Base-by-base conservation (phyloP, 768 basidiomycete species). In the Lentinula sp. region DNA sequence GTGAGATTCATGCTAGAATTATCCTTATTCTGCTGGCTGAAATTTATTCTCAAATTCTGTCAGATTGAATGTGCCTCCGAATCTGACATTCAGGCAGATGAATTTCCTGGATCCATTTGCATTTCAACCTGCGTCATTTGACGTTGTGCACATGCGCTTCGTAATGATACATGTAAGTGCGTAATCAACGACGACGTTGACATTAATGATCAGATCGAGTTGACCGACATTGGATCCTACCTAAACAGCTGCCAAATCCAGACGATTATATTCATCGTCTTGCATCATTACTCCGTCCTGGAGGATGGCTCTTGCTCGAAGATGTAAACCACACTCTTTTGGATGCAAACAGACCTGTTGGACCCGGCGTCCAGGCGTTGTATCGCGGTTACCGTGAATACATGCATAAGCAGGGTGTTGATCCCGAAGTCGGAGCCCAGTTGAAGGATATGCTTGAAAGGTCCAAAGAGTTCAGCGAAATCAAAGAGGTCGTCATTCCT, bases 61-160 rank as follows among this genome's bases (percentile, higher is more conserved):
- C 32, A 56, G 55, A 37, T 39, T 56, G 18, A 41, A 18, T 6
- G 4, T 18, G 8, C 55, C 41, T 5, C 13, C 55, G 6, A 56
- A 56, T 28, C 5, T 56, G 12, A 43, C 23, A 23, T 43, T 23
- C 55, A 56, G 15, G 23, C 37, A 43, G 23, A 56, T 56, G 55
- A 56, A 56, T 39, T 56, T 56, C 16, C 23, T 56, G 15, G 55
- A 56, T 15, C 55, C 55, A 2, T 56, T 56, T 32, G 35, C 55
- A 28, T 56, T 56, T n/a, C 23, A 9, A n/a, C 55, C 55, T 15
- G 55, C 2, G 6, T 12, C 23, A 15, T 56, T 56, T 32, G 55
- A 56, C 15, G 55, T 56, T 41, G 55, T 56, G 6, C 55, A 56
- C 32, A 56, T 56, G 55, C 55, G 55, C 37, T 56, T 56, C 43